Percentiles rank a stretch among this genome's conserved stretches.
phyloP scores from a whole-genome alignment of 192 early-diverging fungal genomes.

The Linnemannia elongata region DNA sequence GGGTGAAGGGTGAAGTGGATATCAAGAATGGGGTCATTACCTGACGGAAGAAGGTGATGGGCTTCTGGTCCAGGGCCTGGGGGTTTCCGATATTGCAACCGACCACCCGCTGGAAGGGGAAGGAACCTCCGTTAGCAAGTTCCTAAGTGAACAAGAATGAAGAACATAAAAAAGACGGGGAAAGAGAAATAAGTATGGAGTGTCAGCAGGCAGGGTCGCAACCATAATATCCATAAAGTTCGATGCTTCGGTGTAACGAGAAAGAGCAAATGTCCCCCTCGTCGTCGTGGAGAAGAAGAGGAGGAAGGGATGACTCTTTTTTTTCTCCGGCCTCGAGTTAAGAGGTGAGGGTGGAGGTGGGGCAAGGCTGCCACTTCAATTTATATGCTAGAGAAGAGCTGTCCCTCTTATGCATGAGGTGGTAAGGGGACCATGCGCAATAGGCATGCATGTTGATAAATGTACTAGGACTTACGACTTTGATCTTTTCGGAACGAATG shows the following conservation, averaged over 20 bases:
- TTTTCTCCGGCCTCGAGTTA: background rate
- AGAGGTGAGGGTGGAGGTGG: background rate
- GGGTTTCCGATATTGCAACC: constrained; percentile 64
- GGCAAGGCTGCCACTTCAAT: too few relatives aligned
- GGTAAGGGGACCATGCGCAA: background rate
- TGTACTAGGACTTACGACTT: constrained; percentile 33
- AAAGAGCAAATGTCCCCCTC: background rate
- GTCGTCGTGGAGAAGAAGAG: background rate
- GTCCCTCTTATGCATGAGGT: background rate
- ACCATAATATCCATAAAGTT: background rate
- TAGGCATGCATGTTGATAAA: background rate
- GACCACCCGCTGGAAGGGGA: constrained; percentile 52
- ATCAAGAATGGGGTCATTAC: constrained; percentile 51
- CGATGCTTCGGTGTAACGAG: background rate
- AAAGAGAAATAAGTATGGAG: background rate
- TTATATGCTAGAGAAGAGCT: background rate
- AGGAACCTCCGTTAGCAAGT: constrained; percentile 35
- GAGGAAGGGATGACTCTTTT: background rate
- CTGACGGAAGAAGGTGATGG: constrained; percentile 98
- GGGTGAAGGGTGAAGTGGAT: background rate
- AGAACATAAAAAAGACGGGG: constrained; percentile 3
- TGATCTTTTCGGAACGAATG: constrained; percentile 90
- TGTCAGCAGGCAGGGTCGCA: constrained; percentile 2
- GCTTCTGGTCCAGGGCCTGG: constrained; percentile 67
- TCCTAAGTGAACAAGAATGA: constrained; percentile 40